These are phyloP conservation scores for Hanseniaspora uvarum DNA, from an alignment of 1,139 yeast species.

Conservation along the genomic window DNA sequence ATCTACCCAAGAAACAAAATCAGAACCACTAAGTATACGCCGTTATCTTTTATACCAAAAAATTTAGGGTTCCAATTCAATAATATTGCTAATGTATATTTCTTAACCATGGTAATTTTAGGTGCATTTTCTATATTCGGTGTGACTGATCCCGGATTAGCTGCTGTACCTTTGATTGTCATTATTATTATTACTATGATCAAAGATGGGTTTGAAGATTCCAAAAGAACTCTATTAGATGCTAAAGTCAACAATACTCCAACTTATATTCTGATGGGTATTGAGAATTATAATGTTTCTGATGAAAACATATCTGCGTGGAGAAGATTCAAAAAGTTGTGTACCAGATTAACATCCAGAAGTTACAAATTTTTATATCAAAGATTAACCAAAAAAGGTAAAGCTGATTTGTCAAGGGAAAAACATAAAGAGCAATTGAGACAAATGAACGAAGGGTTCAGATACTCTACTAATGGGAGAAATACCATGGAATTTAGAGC, in stretches of 20 bases:
- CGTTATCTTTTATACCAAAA: slow-evolving; percentile 77
- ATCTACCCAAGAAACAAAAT: slow-evolving; percentile 77
- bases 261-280: slow-evolving; percentile 63
- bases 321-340: slow-evolving; percentile 51
- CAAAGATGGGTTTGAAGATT: slow-evolving; percentile 92
- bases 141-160: slow-evolving; percentile 76
- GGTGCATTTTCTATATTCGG: slow-evolving; percentile 89
- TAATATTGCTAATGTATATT: slow-evolving; percentile 83
- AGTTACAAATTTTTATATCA: slow-evolving; percentile 30
- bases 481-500: slow-evolving; percentile 28
- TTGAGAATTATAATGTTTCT: slow-evolving; percentile 68
- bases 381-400: slow-evolving; percentile 35
- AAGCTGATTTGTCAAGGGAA: slow-evolving; percentile 21
- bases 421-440: slow-evolving; percentile 16
- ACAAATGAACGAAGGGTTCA: slow-evolving; percentile 17
- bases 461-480: slow-evolving; percentile 22
- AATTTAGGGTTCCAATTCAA: slow-evolving; percentile 69
- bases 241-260: slow-evolving; percentile 77
- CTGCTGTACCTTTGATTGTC: slow-evolving; percentile 88
- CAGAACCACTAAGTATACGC: slow-evolving; percentile 92
- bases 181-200: slow-evolving; percentile 80
- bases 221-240: slow-evolving; percentile 70
- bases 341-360: slow-evolving; percentile 32
- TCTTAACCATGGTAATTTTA: slow-evolving; percentile 66
- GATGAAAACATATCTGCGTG: slow-evolving; percentile 47